Conservation (phyloP, 2,329 filamentous ascomycete genomes). For the Botrytis fragariae region DNA sequence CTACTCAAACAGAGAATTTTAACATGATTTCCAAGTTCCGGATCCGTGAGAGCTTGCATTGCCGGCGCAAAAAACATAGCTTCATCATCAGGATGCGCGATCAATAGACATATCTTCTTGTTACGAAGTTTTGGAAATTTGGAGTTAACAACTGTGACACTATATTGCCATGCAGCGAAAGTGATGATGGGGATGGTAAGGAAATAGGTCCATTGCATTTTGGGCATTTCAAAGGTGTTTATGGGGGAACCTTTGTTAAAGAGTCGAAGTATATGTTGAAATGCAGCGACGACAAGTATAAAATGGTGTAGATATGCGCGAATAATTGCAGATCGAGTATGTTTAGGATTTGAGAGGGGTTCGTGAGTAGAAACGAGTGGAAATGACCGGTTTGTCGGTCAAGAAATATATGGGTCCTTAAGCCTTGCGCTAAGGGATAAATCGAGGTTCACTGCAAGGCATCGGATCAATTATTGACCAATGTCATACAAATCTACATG, state of each 20-base stretch:
- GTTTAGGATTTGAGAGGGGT: conserved; percentile 1
- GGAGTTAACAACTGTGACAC: conserved; percentile 39
- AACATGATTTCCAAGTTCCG: conserved; percentile 80
- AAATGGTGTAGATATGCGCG: neutral
- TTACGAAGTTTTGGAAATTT: conserved; percentile 67
- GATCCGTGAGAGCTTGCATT: conserved; percentile 76
- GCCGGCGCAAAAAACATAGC: conserved; percentile 99
- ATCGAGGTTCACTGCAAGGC: neutral
- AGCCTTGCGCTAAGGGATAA: conserved; percentile 8
- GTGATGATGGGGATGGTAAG: conserved; percentile 42
- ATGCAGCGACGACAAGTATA: conserved; percentile 4
- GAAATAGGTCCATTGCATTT: conserved; percentile 35
- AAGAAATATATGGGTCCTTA: neutral
- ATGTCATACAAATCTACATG: neutral
- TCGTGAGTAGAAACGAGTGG: conserved; percentile 4
- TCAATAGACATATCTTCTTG: conserved; percentile 87
- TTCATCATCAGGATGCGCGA: conserved; percentile 97
- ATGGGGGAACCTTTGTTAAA: neutral
- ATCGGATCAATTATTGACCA: neutral
- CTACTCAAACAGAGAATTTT: conserved; percentile 92
- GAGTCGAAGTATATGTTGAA: neutral
- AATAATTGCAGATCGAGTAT: neutral
- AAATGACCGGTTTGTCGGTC: conserved; percentile 5
- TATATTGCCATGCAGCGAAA: conserved; percentile 41
- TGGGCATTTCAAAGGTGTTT: conserved; percentile 14